Percentiles rank a stretch among this genome's conserved stretches.
Conservation (phyloP, 2,329 filamentous ascomycete species). For the Allantophomopsis cytisporea region DNA sequence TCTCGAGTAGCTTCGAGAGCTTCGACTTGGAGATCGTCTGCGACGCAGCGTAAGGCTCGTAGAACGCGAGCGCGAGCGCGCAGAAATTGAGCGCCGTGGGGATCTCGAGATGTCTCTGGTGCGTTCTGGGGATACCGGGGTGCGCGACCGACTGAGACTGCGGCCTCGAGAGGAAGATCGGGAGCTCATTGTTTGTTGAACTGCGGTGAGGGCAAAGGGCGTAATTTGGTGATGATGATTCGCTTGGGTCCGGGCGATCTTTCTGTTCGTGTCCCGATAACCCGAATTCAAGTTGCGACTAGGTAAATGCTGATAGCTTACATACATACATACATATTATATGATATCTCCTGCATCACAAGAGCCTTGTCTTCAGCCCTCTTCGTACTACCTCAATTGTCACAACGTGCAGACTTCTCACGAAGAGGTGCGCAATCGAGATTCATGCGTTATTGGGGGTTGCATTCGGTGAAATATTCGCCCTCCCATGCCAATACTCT, state of each 20-base stretch:
- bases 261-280: neutral
- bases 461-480: too few species aligned
- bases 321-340: too few species aligned
- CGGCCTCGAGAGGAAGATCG: conserved; percentile 4
- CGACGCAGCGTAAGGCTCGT: conserved; percentile 14
- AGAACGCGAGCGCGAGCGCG: conserved; percentile 19
- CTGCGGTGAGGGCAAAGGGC: neutral
- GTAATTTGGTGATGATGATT: neutral
- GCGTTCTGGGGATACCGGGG: conserved; percentile 1
- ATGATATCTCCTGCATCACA: too few species aligned
- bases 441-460: too few species aligned
- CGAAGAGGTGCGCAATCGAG: too few species aligned
- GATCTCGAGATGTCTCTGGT: neutral
- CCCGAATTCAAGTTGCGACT: neutral
- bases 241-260: neutral
- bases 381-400: too few species aligned
- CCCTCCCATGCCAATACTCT: too few species aligned
- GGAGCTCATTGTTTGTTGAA: conserved; percentile 1
- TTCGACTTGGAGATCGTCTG: conserved; percentile 13
- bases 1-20: conserved; percentile 12
- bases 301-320: too few species aligned
- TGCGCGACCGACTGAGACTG: conserved; percentile 1
- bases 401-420: too few species aligned
- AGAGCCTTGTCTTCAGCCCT: too few species aligned
- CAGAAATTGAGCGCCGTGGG: conserved; percentile 19